Conservation (phyloP, 2,329 filamentous ascomycete species). For the Fusarium transvaalense region DNA sequence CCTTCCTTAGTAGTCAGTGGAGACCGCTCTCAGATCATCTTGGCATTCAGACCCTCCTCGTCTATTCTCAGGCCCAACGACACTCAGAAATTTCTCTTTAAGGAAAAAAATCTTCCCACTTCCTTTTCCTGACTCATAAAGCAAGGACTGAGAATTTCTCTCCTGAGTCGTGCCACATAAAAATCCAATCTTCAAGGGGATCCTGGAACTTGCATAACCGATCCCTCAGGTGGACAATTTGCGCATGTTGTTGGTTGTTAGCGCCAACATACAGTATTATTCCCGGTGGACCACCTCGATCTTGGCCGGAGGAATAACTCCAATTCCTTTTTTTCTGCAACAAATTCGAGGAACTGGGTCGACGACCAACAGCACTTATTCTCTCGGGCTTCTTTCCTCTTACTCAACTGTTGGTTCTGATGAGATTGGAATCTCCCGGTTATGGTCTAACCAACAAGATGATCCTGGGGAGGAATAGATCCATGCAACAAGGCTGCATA, state of each 20-base stretch:
- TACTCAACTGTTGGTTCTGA: background rate
- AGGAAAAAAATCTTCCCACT: too few species aligned
- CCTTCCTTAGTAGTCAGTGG: background rate
- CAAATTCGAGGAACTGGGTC: background rate
- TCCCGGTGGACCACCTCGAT: background rate
- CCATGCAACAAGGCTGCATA: background rate
- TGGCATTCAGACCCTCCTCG: background rate
- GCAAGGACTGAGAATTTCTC: background rate
- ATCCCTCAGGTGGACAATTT: background rate
- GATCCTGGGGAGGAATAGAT: background rate
- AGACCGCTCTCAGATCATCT: background rate
- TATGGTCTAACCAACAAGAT: background rate
- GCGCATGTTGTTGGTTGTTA: slow-evolving; percentile 5
- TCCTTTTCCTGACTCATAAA: background rate
- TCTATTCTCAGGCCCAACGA: background rate
- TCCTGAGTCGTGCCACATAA: background rate
- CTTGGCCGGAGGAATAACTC: background rate
- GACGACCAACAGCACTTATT: background rate
- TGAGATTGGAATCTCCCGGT: background rate
- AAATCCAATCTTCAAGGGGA: background rate
- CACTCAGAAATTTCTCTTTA: background rate
- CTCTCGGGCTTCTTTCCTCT: background rate
- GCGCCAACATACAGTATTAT: background rate
- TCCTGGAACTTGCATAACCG: background rate
- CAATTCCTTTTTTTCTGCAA: background rate